These are phyloP conservation scores for Yueomyces sp. DNA, from an alignment of 805 yeast genomes.

Conservation along the genomic window DNA sequence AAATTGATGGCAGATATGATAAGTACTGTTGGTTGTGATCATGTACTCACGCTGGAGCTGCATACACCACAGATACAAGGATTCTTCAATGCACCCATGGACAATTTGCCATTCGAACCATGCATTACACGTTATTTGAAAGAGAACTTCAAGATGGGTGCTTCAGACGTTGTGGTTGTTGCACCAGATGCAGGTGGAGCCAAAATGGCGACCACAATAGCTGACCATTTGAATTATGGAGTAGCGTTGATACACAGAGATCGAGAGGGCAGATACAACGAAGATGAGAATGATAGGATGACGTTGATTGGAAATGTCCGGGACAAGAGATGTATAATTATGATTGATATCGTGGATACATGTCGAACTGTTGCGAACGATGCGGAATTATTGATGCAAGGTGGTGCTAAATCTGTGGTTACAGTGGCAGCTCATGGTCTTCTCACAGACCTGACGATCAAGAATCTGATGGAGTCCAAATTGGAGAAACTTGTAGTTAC, in stretches of 20 bases:
- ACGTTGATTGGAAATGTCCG: constrained; percentile 76
- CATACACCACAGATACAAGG: constrained; percentile 89
- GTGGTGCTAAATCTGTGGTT: constrained; percentile 58
- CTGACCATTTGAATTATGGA: constrained; percentile 64
- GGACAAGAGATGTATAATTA: constrained; percentile 60
- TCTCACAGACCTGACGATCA: constrained; percentile 62
- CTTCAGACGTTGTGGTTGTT: constrained; percentile 51
- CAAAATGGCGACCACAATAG: constrained; percentile 74
- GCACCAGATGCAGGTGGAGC: constrained; percentile 91
- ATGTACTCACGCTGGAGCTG: constrained; percentile 75
- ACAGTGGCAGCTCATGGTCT: constrained; percentile 80
- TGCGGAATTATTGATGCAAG: constrained; percentile 56
- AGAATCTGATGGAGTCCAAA: constrained; percentile 54
- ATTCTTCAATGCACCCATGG: constrained; percentile 71
- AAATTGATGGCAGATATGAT: constrained; percentile 73
- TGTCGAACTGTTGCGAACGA: constrained; percentile 80
- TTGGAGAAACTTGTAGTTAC: constrained; percentile 67
- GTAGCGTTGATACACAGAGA: constrained; percentile 81
- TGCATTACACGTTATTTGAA: constrained; percentile 62
- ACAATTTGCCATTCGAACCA: constrained; percentile 75
- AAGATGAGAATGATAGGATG: constrained; percentile 59
- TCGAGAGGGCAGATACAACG: constrained; percentile 51
- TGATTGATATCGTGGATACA: constrained; percentile 85
- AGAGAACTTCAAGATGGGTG: constrained; percentile 36
- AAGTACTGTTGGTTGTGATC: constrained; percentile 76